Percentiles rank a stretch among this genome's conserved stretches.
These are phyloP conservation scores for Aspergillus pseudoglaucus DNA, from an alignment of 2,329 filamentous ascomycete species.

Conservation along the genomic window DNA sequence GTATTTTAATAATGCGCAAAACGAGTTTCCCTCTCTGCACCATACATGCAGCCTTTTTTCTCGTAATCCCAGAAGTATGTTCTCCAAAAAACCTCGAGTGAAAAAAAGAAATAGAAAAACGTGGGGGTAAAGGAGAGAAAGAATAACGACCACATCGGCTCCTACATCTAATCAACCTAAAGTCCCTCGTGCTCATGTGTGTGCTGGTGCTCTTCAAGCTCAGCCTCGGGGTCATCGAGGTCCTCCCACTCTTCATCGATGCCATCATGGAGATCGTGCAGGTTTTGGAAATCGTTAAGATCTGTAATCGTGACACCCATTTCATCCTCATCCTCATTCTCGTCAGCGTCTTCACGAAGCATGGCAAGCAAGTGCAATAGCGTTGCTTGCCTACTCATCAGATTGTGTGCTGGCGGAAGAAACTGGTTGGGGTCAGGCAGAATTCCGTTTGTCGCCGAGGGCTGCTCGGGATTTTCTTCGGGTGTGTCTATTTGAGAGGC, in stretches of 20 bases:
- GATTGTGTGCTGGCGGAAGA: slow-evolving; percentile 10
- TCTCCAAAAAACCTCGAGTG: no score
- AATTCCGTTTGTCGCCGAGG: background rate
- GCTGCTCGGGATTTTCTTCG: background rate
- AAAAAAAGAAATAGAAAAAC: no score
- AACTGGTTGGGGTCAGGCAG: slow-evolving; percentile 4
- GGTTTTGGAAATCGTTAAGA: slow-evolving; percentile 1
- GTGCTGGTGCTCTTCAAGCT: background rate
- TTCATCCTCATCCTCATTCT: slow-evolving; percentile 4
- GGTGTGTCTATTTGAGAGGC: background rate
- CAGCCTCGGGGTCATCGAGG: background rate
- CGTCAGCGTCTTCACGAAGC: slow-evolving; percentile 17
- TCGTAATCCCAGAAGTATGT: no score
- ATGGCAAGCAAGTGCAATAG: slow-evolving; percentile 21
- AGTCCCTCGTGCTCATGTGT: background rate
- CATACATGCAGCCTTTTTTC: no score
- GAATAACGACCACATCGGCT: no score
- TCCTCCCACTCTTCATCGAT: slow-evolving; percentile 8
- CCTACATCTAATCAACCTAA: background rate
- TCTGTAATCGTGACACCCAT: background rate
- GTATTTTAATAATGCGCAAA: no score
- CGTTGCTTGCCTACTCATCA: slow-evolving; percentile 14
- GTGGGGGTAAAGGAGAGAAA: no score
- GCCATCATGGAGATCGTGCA: slow-evolving; percentile 4
- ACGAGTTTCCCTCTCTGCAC: no score